Evolutionary conservation across 345 rosid genomes (phyloP).

Genomic region (Rhodamnia rubescens): DNA sequence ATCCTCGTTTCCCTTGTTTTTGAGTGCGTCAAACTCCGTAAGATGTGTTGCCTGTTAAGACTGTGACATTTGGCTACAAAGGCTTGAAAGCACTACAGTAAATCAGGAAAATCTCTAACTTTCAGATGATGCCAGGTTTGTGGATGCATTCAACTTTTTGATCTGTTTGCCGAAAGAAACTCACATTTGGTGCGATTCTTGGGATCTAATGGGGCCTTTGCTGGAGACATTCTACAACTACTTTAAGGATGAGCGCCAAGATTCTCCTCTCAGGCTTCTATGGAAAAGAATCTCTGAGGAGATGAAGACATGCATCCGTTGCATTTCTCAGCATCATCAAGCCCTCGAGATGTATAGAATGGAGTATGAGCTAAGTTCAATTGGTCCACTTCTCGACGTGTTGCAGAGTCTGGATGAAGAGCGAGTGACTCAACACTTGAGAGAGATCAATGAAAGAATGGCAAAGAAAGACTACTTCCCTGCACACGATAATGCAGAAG

Average conservation of each 20-base stretch:
- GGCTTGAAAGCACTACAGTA: neutral
- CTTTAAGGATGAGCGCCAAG: constrained; percentile 50
- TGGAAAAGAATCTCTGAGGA: constrained; percentile 78
- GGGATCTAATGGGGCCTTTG: constrained; percentile 88
- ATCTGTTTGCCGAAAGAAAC: constrained; percentile 50
- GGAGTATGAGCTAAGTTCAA: constrained; percentile 63
- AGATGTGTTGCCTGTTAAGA: neutral
- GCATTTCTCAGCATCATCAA: constrained; percentile 90
- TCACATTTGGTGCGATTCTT: constrained; percentile 79
- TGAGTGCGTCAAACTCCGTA: neutral
- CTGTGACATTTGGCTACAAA: neutral
- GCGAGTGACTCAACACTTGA: constrained; percentile 64
- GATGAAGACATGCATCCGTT: constrained; percentile 63
- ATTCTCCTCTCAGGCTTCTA: constrained; percentile 70
- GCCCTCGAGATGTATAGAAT: constrained; percentile 58
- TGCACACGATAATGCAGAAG: constrained; percentile 52
- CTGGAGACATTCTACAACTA: constrained; percentile 84
- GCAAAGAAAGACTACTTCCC: constrained; percentile 52
- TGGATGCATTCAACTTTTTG: constrained; percentile 61
- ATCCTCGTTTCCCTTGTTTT: neutral
- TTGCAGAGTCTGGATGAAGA: constrained; percentile 69
- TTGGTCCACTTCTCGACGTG: constrained; percentile 78
- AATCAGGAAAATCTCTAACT: neutral
- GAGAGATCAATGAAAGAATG: constrained; percentile 46
- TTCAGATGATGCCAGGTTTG: constrained; percentile 42